These are phyloP conservation scores for Exophiala spinifera DNA, from an alignment of 2,329 filamentous ascomycete genomes.

Conservation along the genomic window DNA sequence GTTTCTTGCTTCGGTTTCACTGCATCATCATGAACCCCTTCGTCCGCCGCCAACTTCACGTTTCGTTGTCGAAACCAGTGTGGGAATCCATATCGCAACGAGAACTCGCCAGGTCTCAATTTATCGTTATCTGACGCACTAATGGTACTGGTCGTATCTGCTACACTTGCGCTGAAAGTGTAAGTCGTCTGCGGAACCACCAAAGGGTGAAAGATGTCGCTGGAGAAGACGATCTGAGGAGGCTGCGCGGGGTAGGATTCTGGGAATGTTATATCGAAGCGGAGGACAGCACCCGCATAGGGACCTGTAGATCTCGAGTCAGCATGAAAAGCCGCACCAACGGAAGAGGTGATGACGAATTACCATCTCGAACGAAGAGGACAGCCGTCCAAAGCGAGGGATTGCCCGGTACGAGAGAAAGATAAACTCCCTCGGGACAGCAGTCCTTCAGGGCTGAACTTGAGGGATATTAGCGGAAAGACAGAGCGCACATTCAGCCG, in stretches of 20 bases:
- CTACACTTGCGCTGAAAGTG: slow-evolving; percentile 72
- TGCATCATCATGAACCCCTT: not conserved
- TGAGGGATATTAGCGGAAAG: slow-evolving; percentile 23
- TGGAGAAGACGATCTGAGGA: slow-evolving; percentile 81
- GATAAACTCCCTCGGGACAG: slow-evolving; percentile 81
- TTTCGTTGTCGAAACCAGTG: slow-evolving; percentile 67
- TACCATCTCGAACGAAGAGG: slow-evolving; percentile 85
- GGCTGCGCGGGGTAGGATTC: slow-evolving; percentile 72
- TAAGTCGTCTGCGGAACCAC: slow-evolving; percentile 92
- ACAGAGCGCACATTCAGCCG: slow-evolving; percentile 5
- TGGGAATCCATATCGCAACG: slow-evolving; percentile 84
- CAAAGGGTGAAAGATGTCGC: slow-evolving; percentile 92
- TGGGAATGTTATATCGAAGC: slow-evolving; percentile 87
- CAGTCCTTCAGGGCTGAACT: slow-evolving; percentile 78
- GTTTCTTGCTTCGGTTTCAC: slow-evolving; percentile 42
- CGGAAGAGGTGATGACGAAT: slow-evolving; percentile 9
- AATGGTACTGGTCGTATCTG: slow-evolving; percentile 58
- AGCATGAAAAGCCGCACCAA: not conserved
- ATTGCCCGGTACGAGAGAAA: slow-evolving; percentile 78
- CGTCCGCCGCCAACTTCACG: not conserved
- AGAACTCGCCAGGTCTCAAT: slow-evolving; percentile 85
- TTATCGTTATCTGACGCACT: slow-evolving; percentile 80
- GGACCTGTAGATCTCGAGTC: slow-evolving; percentile 59
- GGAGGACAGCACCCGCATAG: slow-evolving; percentile 80
- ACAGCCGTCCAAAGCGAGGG: slow-evolving; percentile 84